A percentile compares a stretch with the other conserved stretches of the same genome.
Evolutionary conservation across 352 stramenopile genomes (phyloP).

Genomic region (Pythium phragmiticola): DNA sequence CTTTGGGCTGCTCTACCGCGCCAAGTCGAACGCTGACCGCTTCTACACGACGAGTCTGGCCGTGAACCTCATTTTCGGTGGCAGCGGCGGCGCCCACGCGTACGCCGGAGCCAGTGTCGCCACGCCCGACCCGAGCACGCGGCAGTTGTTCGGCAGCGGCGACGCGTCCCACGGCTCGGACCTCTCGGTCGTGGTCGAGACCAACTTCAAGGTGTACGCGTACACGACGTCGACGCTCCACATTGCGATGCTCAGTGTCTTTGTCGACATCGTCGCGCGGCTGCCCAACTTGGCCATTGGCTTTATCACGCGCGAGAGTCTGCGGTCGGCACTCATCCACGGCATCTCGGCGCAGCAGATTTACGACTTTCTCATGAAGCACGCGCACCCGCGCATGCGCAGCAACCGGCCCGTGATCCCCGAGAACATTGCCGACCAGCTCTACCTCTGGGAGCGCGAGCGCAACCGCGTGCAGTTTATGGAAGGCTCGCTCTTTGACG

Average conservation of each 20-base stretch:
- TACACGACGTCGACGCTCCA: constrained; percentile 90
- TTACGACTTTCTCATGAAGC: constrained; percentile 90
- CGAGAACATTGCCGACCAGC: constrained; percentile 90
- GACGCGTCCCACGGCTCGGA: constrained; percentile 20
- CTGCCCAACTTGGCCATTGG: constrained; percentile 90
- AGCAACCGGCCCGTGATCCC: constrained; percentile 74
- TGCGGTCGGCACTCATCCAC: constrained; percentile 86
- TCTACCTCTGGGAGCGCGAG: constrained; percentile 91
- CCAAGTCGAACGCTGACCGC: constrained; percentile 44
- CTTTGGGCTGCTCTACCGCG: constrained; percentile 84
- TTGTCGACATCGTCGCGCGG: constrained; percentile 88
- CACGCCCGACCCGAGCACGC: not conserved
- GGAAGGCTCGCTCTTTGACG: constrained; percentile 83
- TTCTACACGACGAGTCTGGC: constrained; percentile 91
- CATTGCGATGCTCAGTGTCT: constrained; percentile 92
- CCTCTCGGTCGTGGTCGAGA: constrained; percentile 70
- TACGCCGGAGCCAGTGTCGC: not conserved
- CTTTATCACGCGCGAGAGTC: constrained; percentile 89
- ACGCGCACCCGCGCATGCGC: constrained; percentile 83
- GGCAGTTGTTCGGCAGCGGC: constrained; percentile 6
- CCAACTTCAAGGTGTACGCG: constrained; percentile 92
- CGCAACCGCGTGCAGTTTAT: constrained; percentile 86
- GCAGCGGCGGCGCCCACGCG: constrained; percentile 17
- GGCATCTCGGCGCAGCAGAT: constrained; percentile 91
- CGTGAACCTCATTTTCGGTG: constrained; percentile 90